Evolutionary conservation across 148 eudicot species (phyloP).

Genomic region (Heliosperma pusillum): DNA sequence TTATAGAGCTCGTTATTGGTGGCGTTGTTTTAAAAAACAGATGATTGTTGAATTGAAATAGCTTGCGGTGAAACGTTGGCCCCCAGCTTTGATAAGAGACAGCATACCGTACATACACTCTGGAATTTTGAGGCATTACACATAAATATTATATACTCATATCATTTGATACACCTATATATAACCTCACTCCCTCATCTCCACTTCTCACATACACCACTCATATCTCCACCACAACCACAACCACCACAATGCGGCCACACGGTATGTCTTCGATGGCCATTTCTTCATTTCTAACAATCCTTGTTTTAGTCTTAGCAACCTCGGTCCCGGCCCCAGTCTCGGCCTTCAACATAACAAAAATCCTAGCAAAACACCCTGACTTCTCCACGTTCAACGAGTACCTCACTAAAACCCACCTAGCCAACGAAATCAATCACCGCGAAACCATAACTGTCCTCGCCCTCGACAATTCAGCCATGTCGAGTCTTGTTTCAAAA

Average conservation of each 20-base stretch:
- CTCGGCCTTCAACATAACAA: conserved; percentile 57
- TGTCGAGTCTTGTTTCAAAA: conserved; percentile 51
- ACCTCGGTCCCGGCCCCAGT: conserved; percentile 19
- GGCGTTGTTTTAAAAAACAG: not conserved
- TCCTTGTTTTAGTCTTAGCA: conserved; percentile 8
- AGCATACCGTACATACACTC: conserved; percentile 18
- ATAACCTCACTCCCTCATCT: conserved; percentile 13
- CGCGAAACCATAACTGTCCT: conserved; percentile 70
- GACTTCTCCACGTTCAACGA: conserved; percentile 64
- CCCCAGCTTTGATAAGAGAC: conserved; percentile 2
- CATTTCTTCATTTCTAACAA: not conserved
- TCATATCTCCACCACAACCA: not conserved
- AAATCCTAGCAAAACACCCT: conserved; percentile 52
- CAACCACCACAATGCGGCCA: conserved; percentile 17
- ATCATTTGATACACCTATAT: conserved; percentile 9
- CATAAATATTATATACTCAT: no score
- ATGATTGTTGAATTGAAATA: not conserved
- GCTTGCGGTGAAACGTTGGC: conserved; percentile 12
- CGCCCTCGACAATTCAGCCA: conserved; percentile 76
- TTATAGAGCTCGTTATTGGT: no score
- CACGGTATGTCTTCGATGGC: not conserved
- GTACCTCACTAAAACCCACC: conserved; percentile 74
- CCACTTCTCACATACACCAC: conserved; percentile 9
- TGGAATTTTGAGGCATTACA: not conserved
- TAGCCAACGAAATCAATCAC: conserved; percentile 68